Percentiles rank a stretch among this genome's conserved stretches.
Conservation (phyloP, 1,139 yeast genomes). For the Diutina sp. region DNA sequence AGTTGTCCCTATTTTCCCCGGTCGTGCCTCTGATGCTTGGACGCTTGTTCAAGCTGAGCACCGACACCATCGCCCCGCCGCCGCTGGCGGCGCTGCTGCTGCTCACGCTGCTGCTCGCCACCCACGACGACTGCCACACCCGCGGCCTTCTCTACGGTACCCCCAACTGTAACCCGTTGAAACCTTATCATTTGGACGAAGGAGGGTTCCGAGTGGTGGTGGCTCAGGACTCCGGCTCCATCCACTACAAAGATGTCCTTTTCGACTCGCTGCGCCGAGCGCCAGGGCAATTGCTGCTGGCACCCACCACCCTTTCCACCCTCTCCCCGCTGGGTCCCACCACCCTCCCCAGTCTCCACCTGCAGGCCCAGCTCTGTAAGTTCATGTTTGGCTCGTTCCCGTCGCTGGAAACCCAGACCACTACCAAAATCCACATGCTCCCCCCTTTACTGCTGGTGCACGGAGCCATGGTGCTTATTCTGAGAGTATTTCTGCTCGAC, state of each 20-base stretch:
- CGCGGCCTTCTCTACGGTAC: not conserved
- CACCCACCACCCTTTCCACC: not conserved
- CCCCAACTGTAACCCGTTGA: not conserved
- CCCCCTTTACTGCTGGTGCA: slow-evolving; percentile 25
- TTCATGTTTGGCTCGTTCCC: slow-evolving; percentile 50
- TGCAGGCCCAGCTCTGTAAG: slow-evolving; percentile 30
- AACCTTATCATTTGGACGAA: not conserved
- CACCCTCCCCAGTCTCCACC: not conserved
- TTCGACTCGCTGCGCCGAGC: not conserved
- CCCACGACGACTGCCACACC: slow-evolving; percentile 1
- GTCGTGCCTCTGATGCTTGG: not conserved
- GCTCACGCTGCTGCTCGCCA: slow-evolving; percentile 1
- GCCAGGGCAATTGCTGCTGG: not conserved
- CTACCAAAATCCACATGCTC: slow-evolving; percentile 35
- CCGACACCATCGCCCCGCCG: not conserved
- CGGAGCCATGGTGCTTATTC: slow-evolving; percentile 28
- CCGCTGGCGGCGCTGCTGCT: not conserved
- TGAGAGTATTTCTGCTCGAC: slow-evolving; percentile 31
- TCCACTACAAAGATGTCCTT: not conserved
- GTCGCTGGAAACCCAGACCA: slow-evolving; percentile 28
- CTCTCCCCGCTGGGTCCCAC: not conserved
- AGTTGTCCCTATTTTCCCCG: not conserved
- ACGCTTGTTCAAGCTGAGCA: not conserved
- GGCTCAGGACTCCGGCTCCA: not conserved
- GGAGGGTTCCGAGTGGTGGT: not conserved